These are phyloP conservation scores for Cylindrotheca closterium DNA, from an alignment of 108 stramenopile species.

Conservation along the genomic window DNA sequence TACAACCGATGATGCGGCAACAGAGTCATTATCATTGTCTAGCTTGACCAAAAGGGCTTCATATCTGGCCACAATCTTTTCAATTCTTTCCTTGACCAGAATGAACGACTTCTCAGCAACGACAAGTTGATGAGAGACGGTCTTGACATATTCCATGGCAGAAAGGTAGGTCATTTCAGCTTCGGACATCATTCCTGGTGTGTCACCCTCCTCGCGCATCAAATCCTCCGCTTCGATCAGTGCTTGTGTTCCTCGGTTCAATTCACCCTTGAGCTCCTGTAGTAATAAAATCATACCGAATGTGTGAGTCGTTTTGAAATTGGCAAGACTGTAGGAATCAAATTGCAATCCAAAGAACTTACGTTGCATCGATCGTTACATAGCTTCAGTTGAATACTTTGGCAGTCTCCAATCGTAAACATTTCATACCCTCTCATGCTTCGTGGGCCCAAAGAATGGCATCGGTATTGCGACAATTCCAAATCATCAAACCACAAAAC, in stretches of 20 bases:
- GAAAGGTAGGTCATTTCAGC: slow-evolving; percentile 74
- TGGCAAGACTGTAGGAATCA: background rate
- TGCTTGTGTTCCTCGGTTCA: slow-evolving; percentile 62
- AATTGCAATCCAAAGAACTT: slow-evolving; percentile 16
- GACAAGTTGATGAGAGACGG: slow-evolving; percentile 66
- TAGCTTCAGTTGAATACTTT: slow-evolving; percentile 83
- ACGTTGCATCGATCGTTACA: slow-evolving; percentile 74
- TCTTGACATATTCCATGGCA: slow-evolving; percentile 73
- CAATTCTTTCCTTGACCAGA: slow-evolving; percentile 62
- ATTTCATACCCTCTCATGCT: slow-evolving; percentile 82
- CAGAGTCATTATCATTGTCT: slow-evolving; percentile 49
- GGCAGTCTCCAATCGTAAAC: slow-evolving; percentile 90
- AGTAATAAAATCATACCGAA: background rate
- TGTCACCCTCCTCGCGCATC: slow-evolving; percentile 68
- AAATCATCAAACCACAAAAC: slow-evolving; percentile 80
- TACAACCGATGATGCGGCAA: slow-evolving; percentile 50
- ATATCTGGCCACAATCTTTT: slow-evolving; percentile 69
- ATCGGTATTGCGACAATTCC: slow-evolving; percentile 67
- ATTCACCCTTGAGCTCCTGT: slow-evolving; percentile 58
- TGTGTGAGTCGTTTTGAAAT: too few species aligned
- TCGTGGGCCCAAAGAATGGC: slow-evolving; percentile 77
- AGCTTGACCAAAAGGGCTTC: slow-evolving; percentile 70
- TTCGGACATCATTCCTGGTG: slow-evolving; percentile 67
- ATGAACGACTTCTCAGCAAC: slow-evolving; percentile 77
- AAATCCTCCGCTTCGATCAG: slow-evolving; percentile 76